Evolutionary conservation across 1,139 yeast genomes (phyloP), one percentile per base, ranked within the genome.

Genomic region (Suhomyces guaymorum): DNA sequence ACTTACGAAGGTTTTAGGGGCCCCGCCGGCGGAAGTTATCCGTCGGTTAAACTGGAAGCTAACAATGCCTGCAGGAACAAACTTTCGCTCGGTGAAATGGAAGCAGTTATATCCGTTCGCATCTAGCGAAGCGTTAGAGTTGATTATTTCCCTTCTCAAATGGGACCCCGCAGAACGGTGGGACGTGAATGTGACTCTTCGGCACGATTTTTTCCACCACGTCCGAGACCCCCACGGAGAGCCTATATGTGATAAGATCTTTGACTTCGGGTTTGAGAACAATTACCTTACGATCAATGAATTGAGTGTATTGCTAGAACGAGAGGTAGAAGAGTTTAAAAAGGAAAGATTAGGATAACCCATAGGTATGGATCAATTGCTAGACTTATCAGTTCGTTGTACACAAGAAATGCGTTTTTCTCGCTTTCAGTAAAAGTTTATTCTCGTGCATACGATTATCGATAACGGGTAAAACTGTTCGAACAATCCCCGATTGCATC

Each of bases 231-330:
- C 43, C 0, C 58, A 62, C 10, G 75, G 73, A 35, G 92, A 84
- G 51, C 72, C 79, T 0, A 50, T 35, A 1, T 69, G 80, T 38
- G 48, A 52, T 0, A 60, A 61, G 4, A 55, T 64, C 2, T 84
- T 84, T 54, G 81, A 81, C 49, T 82, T 80, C 47, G 68, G 78
- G 20, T 82, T 80, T 53, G 94, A 84, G 52, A 70, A 54, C 48
- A 44, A 52, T 16, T 61, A 61, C 9, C 46, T 35, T 14, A 53
- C 63, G 6, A 51, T 70, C 38, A 49, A 60, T 11, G 75, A 68
- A n/a, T 61, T 78, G 53, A 68, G 67, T 43, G 44, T 48, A 4
- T 48, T 75, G 36, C 59, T 80, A 17, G 72, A 67, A 35, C 63
- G 65, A 13, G 85, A 80, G 47, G 68, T 69, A 11, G 50, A 45